These are phyloP conservation scores for Xylariales sp. DNA, from an alignment of 2,329 filamentous ascomycete genomes.

Conservation along the genomic window DNA sequence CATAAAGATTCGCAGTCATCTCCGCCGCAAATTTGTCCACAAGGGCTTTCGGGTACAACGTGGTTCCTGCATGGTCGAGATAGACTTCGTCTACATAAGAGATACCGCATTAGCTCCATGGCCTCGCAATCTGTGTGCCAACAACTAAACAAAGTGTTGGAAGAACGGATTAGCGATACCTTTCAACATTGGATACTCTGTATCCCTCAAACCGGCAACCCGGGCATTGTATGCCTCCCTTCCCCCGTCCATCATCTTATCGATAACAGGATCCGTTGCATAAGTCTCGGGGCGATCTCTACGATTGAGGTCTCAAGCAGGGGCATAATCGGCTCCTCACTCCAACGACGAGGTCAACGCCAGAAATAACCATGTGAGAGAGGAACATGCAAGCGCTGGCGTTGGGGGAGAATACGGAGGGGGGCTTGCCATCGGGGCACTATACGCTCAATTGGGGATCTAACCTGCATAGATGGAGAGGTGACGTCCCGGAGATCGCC, in stretches of 20 bases:
- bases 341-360: too few relatives aligned
- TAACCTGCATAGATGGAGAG: too few relatives aligned
- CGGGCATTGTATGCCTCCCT: conserved; percentile 47
- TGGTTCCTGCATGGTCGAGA: conserved; percentile 95
- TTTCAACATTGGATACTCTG: conserved; percentile 67
- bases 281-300: conserved; percentile 8
- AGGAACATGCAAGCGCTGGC: too few relatives aligned
- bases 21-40: conserved; percentile 77
- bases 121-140: too few relatives aligned
- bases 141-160: too few relatives aligned
- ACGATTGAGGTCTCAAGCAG: background rate
- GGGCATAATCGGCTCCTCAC: conserved; percentile 1
- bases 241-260: conserved; percentile 21
- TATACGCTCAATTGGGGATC: too few relatives aligned
- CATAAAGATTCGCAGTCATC: conserved; percentile 74
- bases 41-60: conserved; percentile 72
- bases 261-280: conserved; percentile 8
- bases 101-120: too few relatives aligned
- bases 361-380: too few relatives aligned
- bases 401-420: too few relatives aligned
- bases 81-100: conserved; percentile 66
- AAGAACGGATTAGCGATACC: conserved; percentile 34
- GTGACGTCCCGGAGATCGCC: too few relatives aligned
- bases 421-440: too few relatives aligned
- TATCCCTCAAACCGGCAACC: conserved; percentile 53